phyloP scores from a whole-genome alignment of 2,329 filamentous ascomycete genomes.

The Periconia macrospinosa region DNA sequence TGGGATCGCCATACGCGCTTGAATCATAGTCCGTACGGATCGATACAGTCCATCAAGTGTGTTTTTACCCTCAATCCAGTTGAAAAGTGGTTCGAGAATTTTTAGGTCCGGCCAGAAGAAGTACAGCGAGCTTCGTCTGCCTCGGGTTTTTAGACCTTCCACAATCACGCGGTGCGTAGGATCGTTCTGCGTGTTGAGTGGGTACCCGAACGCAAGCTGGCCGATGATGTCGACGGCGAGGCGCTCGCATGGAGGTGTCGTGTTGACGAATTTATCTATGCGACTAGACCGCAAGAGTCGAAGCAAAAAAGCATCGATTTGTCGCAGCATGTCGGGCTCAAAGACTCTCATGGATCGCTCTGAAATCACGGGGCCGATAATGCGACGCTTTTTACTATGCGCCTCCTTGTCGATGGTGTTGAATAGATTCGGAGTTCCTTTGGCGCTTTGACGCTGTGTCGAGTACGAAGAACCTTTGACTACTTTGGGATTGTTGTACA shows the following conservation, averaged over 20 bases:
- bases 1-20: neutral
- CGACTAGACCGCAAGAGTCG: neutral
- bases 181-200: constrained; percentile 21
- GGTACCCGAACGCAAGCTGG: constrained; percentile 38
- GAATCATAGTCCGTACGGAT: neutral
- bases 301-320: constrained; percentile 33
- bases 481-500: constrained; percentile 45
- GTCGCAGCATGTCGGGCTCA: constrained; percentile 40
- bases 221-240: constrained; percentile 46
- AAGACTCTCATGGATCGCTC: constrained; percentile 41
- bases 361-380: constrained; percentile 43
- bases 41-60: neutral
- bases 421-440: constrained; percentile 5
- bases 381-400: constrained; percentile 43
- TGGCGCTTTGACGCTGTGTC: constrained; percentile 17
- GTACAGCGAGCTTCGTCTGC: too few relatives aligned
- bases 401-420: constrained; percentile 34
- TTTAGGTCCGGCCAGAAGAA: too few relatives aligned
- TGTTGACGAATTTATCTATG: constrained; percentile 26
- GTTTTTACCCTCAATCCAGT: neutral
- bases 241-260: constrained; percentile 5
- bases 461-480: constrained; percentile 45
- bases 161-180: constrained; percentile 22
- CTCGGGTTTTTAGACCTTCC: too few relatives aligned
- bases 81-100: neutral